Base-by-base conservation (phyloP, 2,329 filamentous ascomycete species). In the Colletotrichum godetiae region DNA sequence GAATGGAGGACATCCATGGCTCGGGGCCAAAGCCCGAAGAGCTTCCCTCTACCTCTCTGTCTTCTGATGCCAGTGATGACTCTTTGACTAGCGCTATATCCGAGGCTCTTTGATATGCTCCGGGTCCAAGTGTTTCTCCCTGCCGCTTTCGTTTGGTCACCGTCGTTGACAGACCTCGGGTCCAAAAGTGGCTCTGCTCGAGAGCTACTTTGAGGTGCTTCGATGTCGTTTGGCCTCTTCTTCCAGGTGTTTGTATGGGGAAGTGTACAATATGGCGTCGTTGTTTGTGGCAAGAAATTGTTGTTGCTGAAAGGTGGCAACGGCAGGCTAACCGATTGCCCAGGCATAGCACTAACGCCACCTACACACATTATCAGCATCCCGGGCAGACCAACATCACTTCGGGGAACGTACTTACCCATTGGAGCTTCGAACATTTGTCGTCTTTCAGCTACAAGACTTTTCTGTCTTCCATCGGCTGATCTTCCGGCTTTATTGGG, bases 391-490 rank as follows among this genome's bases (percentile, higher is more conserved):
- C 6, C 4, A 35, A 3, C 12, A 24, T 22, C 10, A 7, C 46
- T 53, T 13, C 4, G 29, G 29, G 2, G 7, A 42, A 6, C 27
- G 22, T n/a, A n/a, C 19, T 49, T 49, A 49, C 42, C 8, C 19
- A 49, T 46, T 29, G 53, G 35, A 31, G 24, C 11, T 42, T 67
- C 56, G 4, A 72, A 46, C 10, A 68, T 11, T n/a, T 42, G n/a
- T 13, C 31, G 56, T 27, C 56, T 68, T 64, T 72, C 35, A 24
- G 64, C 57, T 19, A 72, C 56, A 33, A 35, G 22, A 37, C 49
- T 68, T 29, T 24, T 53, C n/a, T 35, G 49, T 19, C 67, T 46
- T 19, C 37, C 42, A 5, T 37, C 29, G 2, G 15, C 42, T 11
- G 42, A 24, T 8, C 15, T 42, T 29, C 13, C n/a, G 1, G 37